phyloP scores from a whole-genome alignment of 2,329 filamentous ascomycete species.

The Pseudopyricularia javanii region DNA sequence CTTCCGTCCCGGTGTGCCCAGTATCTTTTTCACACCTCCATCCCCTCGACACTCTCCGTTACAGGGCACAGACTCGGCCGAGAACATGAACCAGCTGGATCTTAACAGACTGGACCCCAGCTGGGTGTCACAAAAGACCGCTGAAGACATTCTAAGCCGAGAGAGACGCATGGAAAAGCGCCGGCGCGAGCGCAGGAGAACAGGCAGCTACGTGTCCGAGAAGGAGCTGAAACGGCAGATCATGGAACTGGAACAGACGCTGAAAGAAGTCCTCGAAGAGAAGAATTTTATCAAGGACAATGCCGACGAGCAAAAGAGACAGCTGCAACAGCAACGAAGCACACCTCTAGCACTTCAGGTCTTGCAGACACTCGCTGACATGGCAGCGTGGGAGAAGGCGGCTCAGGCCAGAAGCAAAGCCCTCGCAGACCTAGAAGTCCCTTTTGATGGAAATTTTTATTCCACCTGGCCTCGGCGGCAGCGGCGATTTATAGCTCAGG shows the following conservation, averaged over 20 bases:
- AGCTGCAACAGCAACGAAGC: neutral
- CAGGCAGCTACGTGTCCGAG: neutral
- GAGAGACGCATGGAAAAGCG: neutral
- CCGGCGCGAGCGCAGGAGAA: neutral
- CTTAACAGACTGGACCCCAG: neutral
- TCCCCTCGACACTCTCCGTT: neutral
- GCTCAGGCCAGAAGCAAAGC: neutral
- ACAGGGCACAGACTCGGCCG: neutral
- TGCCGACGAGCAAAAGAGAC: neutral
- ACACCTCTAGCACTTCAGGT: neutral
- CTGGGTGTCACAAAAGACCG: neutral
- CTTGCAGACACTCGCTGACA: neutral
- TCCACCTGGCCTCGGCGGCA: neutral
- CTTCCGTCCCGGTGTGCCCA: neutral
- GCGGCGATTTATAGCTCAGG: no score
- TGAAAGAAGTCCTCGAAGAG: neutral
- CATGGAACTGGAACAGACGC: neutral
- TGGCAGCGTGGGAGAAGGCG: neutral
- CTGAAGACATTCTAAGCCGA: neutral
- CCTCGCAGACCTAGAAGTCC: neutral
- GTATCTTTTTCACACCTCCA: neutral
- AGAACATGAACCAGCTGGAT: neutral
- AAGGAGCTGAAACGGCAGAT: neutral
- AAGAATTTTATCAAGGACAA: neutral
- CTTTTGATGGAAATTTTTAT: neutral